These are phyloP conservation scores for Stachybotrys chartarum DNA, from an alignment of 2,329 filamentous ascomycete species.

Conservation along the genomic window DNA sequence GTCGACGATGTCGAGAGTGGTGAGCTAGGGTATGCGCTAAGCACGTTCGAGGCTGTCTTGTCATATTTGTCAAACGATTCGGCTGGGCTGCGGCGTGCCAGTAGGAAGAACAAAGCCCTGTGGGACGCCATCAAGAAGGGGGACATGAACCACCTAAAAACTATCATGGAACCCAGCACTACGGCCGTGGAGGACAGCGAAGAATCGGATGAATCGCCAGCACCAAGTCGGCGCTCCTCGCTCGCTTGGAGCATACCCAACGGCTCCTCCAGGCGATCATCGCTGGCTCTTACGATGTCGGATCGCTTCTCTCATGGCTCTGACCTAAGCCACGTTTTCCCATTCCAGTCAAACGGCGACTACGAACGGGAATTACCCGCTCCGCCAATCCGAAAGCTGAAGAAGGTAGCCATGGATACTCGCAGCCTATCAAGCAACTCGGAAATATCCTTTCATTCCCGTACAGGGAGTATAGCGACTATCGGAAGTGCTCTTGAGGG, in stretches of 20 bases:
- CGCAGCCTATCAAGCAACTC: slow-evolving; percentile 84
- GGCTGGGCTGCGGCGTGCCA: slow-evolving; percentile 72
- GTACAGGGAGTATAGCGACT: slow-evolving; percentile 71
- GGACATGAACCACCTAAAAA: slow-evolving; percentile 65
- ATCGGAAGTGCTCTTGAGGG: slow-evolving; percentile 68
- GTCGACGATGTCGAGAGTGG: slow-evolving; percentile 96
- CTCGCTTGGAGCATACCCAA: slow-evolving; percentile 41
- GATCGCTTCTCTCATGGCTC: slow-evolving; percentile 49
- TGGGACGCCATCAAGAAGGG: slow-evolving; percentile 85
- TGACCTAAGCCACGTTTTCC: slow-evolving; percentile 78
- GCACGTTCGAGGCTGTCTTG: slow-evolving; percentile 90
- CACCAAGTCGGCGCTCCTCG: slow-evolving; percentile 37
- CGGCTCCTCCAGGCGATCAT: slow-evolving; percentile 35
- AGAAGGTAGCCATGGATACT: slow-evolving; percentile 84
- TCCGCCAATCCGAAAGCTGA: slow-evolving; percentile 44
- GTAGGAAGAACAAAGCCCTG: slow-evolving; percentile 73
- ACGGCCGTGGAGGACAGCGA: slow-evolving; percentile 40
- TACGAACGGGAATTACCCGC: slow-evolving; percentile 26
- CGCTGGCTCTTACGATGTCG: slow-evolving; percentile 30
- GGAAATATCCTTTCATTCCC: slow-evolving; percentile 73
- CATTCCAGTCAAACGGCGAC: slow-evolving; percentile 60
- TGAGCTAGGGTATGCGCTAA: slow-evolving; percentile 91
- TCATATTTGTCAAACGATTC: slow-evolving; percentile 83
- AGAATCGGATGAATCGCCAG: slow-evolving; percentile 29
- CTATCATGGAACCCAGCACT: slow-evolving; percentile 68